phyloP scores from a whole-genome alignment of 495 filamentous ascomycete species.

The Penicillium salamii region DNA sequence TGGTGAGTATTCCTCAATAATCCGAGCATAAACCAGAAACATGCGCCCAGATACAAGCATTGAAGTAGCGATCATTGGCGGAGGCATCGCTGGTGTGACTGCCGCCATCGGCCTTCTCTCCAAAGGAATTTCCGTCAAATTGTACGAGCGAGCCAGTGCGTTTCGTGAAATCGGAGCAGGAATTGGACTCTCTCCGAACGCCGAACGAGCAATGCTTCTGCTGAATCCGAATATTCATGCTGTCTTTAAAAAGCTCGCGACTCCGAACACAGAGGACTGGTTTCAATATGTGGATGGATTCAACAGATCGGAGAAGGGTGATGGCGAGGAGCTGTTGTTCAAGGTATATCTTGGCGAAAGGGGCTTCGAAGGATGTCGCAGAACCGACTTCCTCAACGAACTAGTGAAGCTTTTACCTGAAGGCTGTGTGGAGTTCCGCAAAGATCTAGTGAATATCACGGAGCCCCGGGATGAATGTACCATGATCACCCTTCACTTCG shows the following conservation, averaged over 20 bases:
- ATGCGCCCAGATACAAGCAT: neutral
- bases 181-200: constrained; percentile 58
- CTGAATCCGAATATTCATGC: constrained; percentile 47
- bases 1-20: no score
- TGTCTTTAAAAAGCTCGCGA: constrained; percentile 36
- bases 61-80: constrained; percentile 38
- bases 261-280: constrained; percentile 32
- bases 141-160: constrained; percentile 51
- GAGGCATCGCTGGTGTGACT: constrained; percentile 36
- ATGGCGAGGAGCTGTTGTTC: neutral
- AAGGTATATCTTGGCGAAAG: neutral
- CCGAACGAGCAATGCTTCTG: constrained; percentile 52
- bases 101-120: constrained; percentile 33
- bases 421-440: neutral
- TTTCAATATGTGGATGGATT: neutral
- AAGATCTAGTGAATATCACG: neutral
- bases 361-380: neutral
- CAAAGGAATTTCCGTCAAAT: constrained; percentile 38
- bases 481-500: neutral
- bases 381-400: neutral
- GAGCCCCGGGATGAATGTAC: neutral
- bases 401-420: neutral
- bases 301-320: neutral
- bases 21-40: no score
- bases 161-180: constrained; percentile 62